These are phyloP conservation scores for Alloteropsis angusta DNA, from an alignment of 202 grass and related monocot genomes.

Conservation along the genomic window DNA sequence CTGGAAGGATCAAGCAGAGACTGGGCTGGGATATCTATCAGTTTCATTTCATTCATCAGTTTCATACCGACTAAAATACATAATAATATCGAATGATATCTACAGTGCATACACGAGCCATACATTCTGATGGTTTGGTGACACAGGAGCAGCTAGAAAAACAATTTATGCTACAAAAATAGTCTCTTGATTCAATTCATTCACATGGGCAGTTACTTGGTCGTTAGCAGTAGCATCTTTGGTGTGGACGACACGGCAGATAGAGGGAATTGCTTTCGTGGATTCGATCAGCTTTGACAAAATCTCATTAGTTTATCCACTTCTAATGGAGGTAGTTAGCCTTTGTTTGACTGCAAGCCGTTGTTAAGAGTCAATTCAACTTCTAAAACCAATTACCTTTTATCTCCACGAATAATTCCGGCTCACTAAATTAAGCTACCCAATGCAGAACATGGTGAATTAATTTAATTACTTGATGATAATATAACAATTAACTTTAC, in stretches of 20 bases:
- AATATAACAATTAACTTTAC: background rate
- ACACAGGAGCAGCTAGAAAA: background rate
- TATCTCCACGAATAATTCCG: background rate
- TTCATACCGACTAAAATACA: background rate
- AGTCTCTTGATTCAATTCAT: background rate
- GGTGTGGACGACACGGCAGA: background rate
- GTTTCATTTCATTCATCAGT: background rate
- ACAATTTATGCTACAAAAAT: background rate
- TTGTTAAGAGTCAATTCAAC: background rate
- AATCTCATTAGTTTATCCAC: background rate
- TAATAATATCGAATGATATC: background rate
- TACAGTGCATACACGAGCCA: background rate
- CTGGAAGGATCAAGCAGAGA: background rate
- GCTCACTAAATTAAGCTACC: background rate
- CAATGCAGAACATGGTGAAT: background rate
- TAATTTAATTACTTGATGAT: background rate
- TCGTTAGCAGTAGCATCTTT: background rate
- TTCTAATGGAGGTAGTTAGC: constrained; percentile 13
- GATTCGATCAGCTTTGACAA: constrained; percentile 13
- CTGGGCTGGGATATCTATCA: no score
- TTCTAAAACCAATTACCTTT: background rate
- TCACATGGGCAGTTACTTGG: background rate
- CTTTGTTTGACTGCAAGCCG: background rate
- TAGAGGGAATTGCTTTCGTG: background rate
- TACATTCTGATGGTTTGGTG: background rate